Base-by-base conservation (phyloP, 2,329 filamentous ascomycete species). In the Verticillium dahliae region DNA sequence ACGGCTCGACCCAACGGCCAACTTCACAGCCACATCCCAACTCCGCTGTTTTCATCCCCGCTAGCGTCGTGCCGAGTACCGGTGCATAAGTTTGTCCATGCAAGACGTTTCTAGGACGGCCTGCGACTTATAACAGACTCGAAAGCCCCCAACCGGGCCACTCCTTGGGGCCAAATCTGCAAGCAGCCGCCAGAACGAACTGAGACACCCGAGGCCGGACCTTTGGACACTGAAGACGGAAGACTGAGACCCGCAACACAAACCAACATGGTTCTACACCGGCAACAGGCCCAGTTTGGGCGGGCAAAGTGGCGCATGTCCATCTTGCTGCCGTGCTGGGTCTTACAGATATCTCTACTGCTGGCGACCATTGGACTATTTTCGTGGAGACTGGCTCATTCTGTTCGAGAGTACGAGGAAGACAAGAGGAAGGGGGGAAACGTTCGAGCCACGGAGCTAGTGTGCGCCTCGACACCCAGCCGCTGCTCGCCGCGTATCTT, bases 261-360 rank as follows among this genome's bases (percentile, higher is more conserved):
- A 22, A 27, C 41, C 6, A 27, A n/a, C 66, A 74, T 77, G 68
- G 77, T 74, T 56, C 75, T 72, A 54, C 80, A 83, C 63, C 75
- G 80, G 65, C 75, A 82, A 39, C 80, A 84, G 65, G 80, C 80
- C 34, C 78, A 83, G 62, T 85, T 83, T 64, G 75, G 76, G 61
- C 77, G 81, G 35, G 78, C 83, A 15, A 74, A 75, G 69, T 86
- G 84, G 84, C 76, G 76, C 60, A 73, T 78, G 61, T 67, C 67
- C 56, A 59, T 85, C 4, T 71, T 86, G 33, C 63, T 81, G 1
- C 82, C 82, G 6, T 74, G 76, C 54, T 86, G 84, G 83, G 67
- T 71, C 7, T 65, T 79, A 5, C 82, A 86, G 69, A 69, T 81
- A 4, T 66, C 71, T 3, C 70, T 85, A 18, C 70, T 82, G 54